Percentiles rank a stretch among this genome's conserved stretches.
phyloP scores from a whole-genome alignment of 306 rosid genomes.

The Mimosa bimucronata region DNA sequence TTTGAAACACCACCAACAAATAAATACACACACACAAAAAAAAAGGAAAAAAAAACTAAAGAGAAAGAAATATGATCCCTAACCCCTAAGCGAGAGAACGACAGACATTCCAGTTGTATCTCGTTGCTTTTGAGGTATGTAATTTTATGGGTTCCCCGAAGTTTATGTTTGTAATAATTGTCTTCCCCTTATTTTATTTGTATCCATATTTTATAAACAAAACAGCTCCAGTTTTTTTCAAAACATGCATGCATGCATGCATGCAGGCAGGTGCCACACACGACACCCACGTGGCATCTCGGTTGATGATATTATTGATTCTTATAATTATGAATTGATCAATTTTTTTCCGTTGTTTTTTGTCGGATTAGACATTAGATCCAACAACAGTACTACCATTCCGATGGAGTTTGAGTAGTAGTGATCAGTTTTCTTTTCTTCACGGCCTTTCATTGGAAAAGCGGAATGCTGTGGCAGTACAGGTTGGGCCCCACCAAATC shows the following conservation, averaged over 20 bases:
- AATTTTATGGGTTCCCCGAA: conserved; percentile 59
- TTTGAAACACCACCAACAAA: conserved; percentile 19
- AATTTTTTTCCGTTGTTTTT: conserved; percentile 14
- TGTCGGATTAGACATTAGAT: conserved; percentile 44
- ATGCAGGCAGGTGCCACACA: conserved; percentile 55
- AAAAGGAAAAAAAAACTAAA: not conserved
- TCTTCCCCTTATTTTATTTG: conserved; percentile 19
- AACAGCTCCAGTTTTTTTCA: conserved; percentile 24
- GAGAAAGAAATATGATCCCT: conserved; percentile 29
- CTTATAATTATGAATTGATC: not conserved
- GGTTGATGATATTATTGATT: conserved; percentile 41
- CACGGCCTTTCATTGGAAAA: conserved; percentile 57
- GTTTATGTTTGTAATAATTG: conserved; percentile 51
- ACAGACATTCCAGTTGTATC: conserved; percentile 96
- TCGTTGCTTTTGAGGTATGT: conserved; percentile 94
- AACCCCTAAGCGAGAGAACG: conserved; percentile 54
- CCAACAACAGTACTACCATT: not conserved
- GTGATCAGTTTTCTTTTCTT: not conserved
- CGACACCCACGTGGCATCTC: conserved; percentile 72
- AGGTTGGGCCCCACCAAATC: conserved; percentile 83
- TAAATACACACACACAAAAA: not conserved
- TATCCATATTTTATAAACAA: not conserved
- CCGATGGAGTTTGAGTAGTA: conserved; percentile 32
- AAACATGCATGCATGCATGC: conserved; percentile 85
- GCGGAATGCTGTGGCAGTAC: conserved; percentile 36